Percentiles rank a stretch among this genome's conserved stretches.
Evolutionary conservation across 148 eudicot genomes (phyloP).

Genomic region (Rhododendron williamsianum): DNA sequence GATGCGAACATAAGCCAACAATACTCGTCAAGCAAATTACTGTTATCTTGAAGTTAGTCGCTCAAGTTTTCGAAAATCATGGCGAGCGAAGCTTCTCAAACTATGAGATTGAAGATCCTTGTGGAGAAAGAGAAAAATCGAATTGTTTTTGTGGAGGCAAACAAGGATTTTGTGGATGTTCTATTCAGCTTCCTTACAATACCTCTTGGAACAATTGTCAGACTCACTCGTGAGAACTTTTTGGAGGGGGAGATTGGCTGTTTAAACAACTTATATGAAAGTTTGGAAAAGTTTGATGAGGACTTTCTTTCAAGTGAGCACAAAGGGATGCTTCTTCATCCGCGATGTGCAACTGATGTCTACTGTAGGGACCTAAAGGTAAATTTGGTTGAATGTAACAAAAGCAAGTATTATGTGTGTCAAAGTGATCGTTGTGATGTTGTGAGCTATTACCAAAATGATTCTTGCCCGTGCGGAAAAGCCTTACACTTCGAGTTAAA

Average conservation of each 20-base stretch:
- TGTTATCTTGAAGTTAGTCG: not conserved
- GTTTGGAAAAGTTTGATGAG: conserved; percentile 9
- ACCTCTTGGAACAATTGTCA: conserved; percentile 3
- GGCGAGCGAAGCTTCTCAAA: not conserved
- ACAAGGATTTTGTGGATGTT: conserved; percentile 15
- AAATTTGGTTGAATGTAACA: not conserved
- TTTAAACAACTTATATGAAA: conserved; percentile 10
- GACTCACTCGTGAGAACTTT: not conserved
- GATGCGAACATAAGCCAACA: not conserved
- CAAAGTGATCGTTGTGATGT: fast-evolving
- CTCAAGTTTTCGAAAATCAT: not conserved
- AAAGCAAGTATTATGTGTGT: not conserved
- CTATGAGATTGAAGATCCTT: conserved; percentile 11
- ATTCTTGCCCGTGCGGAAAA: not conserved
- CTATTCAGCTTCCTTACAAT: conserved; percentile 11
- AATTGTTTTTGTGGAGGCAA: conserved; percentile 11
- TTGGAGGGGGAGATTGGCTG: conserved; percentile 6
- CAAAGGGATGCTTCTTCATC: conserved; percentile 7
- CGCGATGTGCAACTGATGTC: conserved; percentile 11
- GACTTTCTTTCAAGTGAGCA: not conserved
- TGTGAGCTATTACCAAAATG: not conserved
- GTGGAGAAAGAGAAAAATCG: conserved; percentile 6
- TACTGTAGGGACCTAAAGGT: conserved; percentile 1
- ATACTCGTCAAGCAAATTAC: not conserved
- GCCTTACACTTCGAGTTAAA: not conserved